Evolutionary conservation across 225 moss, liverwort and hornwort species (phyloP).

Genomic region (Marchantia paleacea): DNA sequence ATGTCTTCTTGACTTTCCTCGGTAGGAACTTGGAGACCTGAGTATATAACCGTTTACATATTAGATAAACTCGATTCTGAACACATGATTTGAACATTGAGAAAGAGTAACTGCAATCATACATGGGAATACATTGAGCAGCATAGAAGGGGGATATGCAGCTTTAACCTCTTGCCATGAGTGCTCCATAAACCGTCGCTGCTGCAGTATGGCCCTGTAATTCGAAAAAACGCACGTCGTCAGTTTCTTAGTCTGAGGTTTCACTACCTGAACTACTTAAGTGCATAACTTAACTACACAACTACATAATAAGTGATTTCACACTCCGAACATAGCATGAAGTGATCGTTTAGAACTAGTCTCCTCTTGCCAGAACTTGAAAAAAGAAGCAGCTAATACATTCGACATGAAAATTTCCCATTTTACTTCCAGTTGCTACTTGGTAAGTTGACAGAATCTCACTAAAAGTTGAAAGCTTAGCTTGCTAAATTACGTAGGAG

Average conservation of each 20-base stretch:
- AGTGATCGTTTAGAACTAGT: too few relatives aligned
- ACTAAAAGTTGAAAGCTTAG: too few relatives aligned
- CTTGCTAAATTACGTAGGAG: too few relatives aligned
- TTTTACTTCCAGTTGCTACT: too few relatives aligned
- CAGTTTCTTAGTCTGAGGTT: not conserved
- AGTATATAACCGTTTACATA: too few relatives aligned
- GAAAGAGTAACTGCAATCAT: not conserved
- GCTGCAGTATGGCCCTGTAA: slow-evolving; percentile 69
- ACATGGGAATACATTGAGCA: not conserved
- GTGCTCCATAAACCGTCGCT: slow-evolving; percentile 80
- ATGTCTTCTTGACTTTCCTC: slow-evolving; percentile 10
- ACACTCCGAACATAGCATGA: too few relatives aligned
- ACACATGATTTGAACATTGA: not conserved
- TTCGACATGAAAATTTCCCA: too few relatives aligned
- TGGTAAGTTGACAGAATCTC: too few relatives aligned
- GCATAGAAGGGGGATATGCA: not conserved
- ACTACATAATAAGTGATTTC: too few relatives aligned
- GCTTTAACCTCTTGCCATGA: slow-evolving; percentile 58
- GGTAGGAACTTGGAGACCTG: slow-evolving; percentile 3
- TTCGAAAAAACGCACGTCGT: not conserved
- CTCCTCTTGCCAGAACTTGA: too few relatives aligned
- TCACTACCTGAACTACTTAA: not conserved
- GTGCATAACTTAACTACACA: too few relatives aligned
- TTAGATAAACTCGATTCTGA: not conserved
- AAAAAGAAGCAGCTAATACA: too few relatives aligned